phyloP scores from a whole-genome alignment of 2,329 filamentous ascomycete genomes.

The Myriosclerotinia duriaeana region DNA sequence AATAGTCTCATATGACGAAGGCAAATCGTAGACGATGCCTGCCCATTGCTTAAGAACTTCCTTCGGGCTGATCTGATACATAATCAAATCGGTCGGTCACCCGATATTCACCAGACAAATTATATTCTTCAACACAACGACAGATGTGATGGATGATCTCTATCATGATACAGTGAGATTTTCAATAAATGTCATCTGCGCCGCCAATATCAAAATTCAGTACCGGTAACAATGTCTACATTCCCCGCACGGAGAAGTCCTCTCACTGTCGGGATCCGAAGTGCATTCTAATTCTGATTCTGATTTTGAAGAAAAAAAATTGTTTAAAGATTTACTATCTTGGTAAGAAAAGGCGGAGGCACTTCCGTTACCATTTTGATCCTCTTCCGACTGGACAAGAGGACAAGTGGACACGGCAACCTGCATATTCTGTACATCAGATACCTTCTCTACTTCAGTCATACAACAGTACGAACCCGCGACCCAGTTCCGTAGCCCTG shows the following conservation, averaged over 20 bases:
- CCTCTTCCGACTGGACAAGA: slow-evolving; percentile 6
- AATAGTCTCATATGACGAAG: slow-evolving; percentile 12
- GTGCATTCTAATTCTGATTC: background rate
- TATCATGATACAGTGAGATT: slow-evolving; percentile 12
- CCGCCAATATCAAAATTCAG: slow-evolving; percentile 6
- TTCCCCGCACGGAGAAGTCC: slow-evolving; percentile 10
- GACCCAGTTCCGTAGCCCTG: slow-evolving; percentile 21
- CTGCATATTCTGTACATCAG: slow-evolving; percentile 16
- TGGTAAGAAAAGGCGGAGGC: background rate
- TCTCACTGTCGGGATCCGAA: background rate
- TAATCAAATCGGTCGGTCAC: slow-evolving; percentile 9
- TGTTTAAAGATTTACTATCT: background rate
- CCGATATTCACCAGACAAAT: slow-evolving; percentile 6
- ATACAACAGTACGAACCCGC: slow-evolving; percentile 14
- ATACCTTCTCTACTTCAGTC: slow-evolving; percentile 8
- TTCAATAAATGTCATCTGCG: slow-evolving; percentile 6
- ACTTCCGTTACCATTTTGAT: slow-evolving; percentile 5
- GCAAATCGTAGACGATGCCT: background rate
- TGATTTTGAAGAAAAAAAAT: background rate
- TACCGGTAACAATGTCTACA: background rate
- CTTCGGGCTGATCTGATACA: slow-evolving; percentile 18
- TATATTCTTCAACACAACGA: slow-evolving; percentile 6
- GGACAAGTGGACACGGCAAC: slow-evolving; percentile 10
- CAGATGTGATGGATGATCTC: slow-evolving; percentile 9
- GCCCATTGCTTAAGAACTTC: slow-evolving; percentile 7